phyloP scores from a whole-genome alignment of 257 asterid species.

The Linderniella brevidens region DNA sequence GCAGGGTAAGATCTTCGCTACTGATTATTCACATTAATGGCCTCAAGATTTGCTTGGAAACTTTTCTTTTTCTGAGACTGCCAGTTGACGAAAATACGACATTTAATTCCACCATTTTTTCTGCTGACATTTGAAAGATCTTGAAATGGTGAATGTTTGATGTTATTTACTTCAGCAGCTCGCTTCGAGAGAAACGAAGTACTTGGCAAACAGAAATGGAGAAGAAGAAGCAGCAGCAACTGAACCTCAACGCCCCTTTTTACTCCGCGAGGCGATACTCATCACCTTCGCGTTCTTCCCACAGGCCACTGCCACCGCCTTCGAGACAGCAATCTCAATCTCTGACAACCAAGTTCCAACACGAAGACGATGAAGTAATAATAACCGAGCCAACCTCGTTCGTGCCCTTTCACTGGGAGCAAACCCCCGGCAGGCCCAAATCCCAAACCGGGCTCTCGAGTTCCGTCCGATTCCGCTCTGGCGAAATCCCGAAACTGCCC shows the following conservation, averaged over 20 bases:
- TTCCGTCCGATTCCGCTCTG: background rate
- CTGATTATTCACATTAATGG: too few species aligned
- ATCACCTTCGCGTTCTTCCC: background rate
- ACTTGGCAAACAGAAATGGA: slow-evolving; percentile 5
- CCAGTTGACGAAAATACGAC: too few species aligned
- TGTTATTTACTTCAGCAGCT: too few species aligned
- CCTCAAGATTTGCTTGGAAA: too few species aligned
- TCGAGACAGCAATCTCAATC: background rate
- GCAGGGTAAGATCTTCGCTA: too few species aligned
- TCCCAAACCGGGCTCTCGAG: background rate
- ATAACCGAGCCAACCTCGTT: background rate
- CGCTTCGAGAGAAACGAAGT: too few species aligned
- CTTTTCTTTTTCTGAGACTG: too few species aligned
- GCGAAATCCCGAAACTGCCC: slow-evolving; percentile 1
- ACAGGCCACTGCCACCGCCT: background rate
- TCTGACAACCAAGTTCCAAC: background rate
- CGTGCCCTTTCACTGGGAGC: slow-evolving; percentile 5
- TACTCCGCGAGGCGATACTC: slow-evolving; percentile 2
- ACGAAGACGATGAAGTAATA: background rate
- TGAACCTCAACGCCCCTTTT: slow-evolving; percentile 1
- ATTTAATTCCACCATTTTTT: too few species aligned
- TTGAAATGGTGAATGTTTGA: too few species aligned
- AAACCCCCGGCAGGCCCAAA: slow-evolving; percentile 2
- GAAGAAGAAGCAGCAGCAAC: background rate
- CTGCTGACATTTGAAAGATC: too few species aligned